Evolutionary conservation across 164 flowering plant genomes (phyloP), one percentile per base, ranked within the genome.

Genomic region (Aristolochia californica): DNA sequence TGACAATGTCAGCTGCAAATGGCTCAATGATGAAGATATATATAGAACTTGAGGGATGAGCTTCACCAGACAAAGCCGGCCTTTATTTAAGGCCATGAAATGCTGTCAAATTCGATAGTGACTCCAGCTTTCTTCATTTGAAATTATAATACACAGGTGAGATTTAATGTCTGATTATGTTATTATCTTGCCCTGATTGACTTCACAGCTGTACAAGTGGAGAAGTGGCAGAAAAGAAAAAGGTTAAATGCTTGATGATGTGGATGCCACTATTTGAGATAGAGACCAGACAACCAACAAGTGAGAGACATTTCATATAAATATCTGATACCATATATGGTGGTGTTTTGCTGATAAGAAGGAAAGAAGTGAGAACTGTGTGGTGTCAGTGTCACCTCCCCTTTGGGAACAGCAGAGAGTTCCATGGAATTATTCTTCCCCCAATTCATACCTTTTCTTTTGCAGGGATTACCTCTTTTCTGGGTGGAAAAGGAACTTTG

Each of bases 211-310:
- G 18, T 22, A 62, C 17, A 55, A 50, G 56, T 2, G 25, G 30
- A 5, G 30, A 27, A 47, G 52, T 55, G 58, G 43, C 27, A 16
- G 34, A 26, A 24, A 25, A 56, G 48, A 56, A 26, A n/a, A n/a
- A n/a, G 40, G 40, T 34, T 34, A 34, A 34, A 34, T 57, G 66
- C 61, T 57, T 50, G 38, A 25, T 63, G 61, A 63, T 54, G 56
- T 63, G 56, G 51, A 57, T 18, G 43, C 51, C 57, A 50, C 66
- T 48, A 34, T 30, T 38, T 34, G 40, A 34, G 8, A 28, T 24
- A 23, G 43, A 47, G 21, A 56, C 43, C n/a, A n/a, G n/a, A n/a
- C n/a, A 38, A 15, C 54, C 13, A 26, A 25, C 40, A 34, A 34
- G 40, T 34, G 40, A 34, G 34, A 28, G 3, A 7, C 34, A 28